These are phyloP conservation scores for Brettanomyces bruxellensis DNA, from an alignment of 805 yeast species.

Conservation along the genomic window DNA sequence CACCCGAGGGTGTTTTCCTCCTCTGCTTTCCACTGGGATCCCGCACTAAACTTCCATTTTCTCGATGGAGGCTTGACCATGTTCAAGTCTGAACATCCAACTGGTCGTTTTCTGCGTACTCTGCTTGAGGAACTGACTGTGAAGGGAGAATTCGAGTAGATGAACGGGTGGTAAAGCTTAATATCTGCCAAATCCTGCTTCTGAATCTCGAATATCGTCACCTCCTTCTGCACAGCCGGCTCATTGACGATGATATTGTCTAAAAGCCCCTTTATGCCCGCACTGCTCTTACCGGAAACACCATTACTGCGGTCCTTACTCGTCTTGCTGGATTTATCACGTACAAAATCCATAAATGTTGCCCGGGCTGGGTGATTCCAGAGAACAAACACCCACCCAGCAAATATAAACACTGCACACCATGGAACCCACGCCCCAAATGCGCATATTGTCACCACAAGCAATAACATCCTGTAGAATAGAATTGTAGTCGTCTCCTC, in stretches of 20 bases:
- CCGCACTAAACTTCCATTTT: constrained; percentile 63
- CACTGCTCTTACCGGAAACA: not conserved
- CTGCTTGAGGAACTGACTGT: constrained; percentile 13
- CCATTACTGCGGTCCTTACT: constrained; percentile 18
- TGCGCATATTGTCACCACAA: constrained; percentile 32
- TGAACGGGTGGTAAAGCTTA: constrained; percentile 51
- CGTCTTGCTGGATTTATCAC: constrained; percentile 17
- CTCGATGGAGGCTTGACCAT: constrained; percentile 52
- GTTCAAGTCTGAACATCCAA: constrained; percentile 47
- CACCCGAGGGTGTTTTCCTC: constrained; percentile 37
- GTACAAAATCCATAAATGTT: constrained; percentile 5
- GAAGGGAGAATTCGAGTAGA: constrained; percentile 49
- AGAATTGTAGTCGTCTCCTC: constrained; percentile 58
- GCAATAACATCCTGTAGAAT: constrained; percentile 33
- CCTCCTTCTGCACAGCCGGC: constrained; percentile 47
- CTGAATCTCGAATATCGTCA: constrained; percentile 74
- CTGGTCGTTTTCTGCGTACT: constrained; percentile 46
- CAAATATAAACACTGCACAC: constrained; percentile 43
- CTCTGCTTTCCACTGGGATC: constrained; percentile 60
- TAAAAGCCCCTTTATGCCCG: not conserved
- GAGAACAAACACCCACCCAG: constrained; percentile 48
- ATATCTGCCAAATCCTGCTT: constrained; percentile 47
- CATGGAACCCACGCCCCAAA: constrained; percentile 54
- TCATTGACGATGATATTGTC: constrained; percentile 50
- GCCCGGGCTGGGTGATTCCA: constrained; percentile 50